A percentile compares a stretch with the other conserved stretches of the same genome.
Evolutionary conservation across 305 asterid genomes (phyloP).

Genomic region (Fraxinus ornus): DNA sequence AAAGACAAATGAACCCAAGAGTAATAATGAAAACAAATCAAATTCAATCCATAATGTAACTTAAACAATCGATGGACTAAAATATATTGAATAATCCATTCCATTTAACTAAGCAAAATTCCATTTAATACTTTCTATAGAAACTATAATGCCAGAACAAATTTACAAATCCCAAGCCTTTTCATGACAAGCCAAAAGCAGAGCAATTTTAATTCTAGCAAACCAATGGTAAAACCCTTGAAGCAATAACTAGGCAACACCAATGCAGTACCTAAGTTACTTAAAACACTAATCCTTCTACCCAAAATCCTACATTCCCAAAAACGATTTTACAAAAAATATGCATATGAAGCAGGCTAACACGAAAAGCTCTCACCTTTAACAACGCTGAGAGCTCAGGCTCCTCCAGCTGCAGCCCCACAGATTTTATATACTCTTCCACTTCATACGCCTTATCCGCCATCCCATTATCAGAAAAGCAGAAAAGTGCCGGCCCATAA

Average conservation of each 20-base stretch:
- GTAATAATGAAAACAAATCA: background rate
- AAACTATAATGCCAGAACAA: background rate
- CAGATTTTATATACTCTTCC: slow-evolving; percentile 55
- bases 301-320: background rate
- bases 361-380: slow-evolving; percentile 44
- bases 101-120: background rate
- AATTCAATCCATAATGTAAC: background rate
- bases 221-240: background rate
- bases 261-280: background rate
- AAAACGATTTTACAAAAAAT: background rate
- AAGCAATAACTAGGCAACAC: background rate
- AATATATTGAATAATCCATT: background rate
- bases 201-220: background rate
- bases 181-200: background rate
- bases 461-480: slow-evolving; percentile 54
- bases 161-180: background rate
- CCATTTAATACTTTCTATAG: background rate
- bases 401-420: slow-evolving; percentile 74
- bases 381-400: slow-evolving; percentile 74
- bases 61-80: background rate
- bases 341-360: background rate
- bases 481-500: slow-evolving; percentile 70
- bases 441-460: slow-evolving; percentile 78
- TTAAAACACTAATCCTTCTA: background rate
- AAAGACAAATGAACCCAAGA: background rate